Conservation (phyloP, 2,329 filamentous ascomycete species). For the Sordariomycetes sp. region DNA sequence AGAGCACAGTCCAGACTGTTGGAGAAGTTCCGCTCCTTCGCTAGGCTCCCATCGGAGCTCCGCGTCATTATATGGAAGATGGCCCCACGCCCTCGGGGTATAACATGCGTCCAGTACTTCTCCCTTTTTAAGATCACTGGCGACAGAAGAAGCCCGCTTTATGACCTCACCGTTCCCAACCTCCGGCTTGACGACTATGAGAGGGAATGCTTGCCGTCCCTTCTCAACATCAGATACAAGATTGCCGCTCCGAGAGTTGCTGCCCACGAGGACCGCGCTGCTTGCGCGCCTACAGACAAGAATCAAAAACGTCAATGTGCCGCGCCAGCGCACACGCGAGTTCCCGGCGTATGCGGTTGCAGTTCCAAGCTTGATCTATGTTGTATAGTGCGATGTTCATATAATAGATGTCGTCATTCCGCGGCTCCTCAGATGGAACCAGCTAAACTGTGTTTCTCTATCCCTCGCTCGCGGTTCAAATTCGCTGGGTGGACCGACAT, state of each 20-base stretch:
- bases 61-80: background rate
- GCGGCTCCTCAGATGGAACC: no score
- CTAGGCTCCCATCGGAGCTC: background rate
- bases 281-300: no score
- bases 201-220: background rate
- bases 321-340: no score
- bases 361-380: no score
- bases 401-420: no score
- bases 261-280: background rate
- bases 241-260: background rate
- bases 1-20: background rate
- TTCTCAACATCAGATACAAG: background rate
- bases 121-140: background rate
- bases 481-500: no score
- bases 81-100: background rate
- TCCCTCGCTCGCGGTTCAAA: no score
- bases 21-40: background rate
- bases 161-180: background rate
- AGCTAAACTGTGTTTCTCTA: no score
- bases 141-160: background rate
- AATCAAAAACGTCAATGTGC: no score
- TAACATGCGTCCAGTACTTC: background rate
- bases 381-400: no score
- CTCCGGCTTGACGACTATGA: background rate
- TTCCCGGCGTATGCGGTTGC: no score